Percentiles rank a stretch among this genome's conserved stretches.
These are phyloP conservation scores for Podospora pseudopauciseta DNA, from an alignment of 495 filamentous ascomycete species.

Conservation along the genomic window DNA sequence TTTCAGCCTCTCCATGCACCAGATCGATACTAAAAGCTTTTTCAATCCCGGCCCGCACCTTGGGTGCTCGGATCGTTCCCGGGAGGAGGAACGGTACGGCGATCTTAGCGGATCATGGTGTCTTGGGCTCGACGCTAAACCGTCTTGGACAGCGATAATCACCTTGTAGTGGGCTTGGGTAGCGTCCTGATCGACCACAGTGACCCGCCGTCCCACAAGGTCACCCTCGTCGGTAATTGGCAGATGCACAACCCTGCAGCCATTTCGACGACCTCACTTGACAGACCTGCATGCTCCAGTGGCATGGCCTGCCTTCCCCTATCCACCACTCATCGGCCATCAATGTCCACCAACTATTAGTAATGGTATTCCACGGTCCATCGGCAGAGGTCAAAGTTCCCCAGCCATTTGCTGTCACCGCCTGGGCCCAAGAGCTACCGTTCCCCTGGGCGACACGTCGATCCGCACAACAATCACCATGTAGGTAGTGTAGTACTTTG, in stretches of 20 bases:
- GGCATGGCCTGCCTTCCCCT: not conserved
- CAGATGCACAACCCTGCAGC: not conserved
- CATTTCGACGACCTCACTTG: not conserved
- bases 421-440: not conserved
- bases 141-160: not conserved
- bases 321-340: not conserved
- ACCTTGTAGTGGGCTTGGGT: not conserved
- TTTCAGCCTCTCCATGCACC: constrained; percentile 1
- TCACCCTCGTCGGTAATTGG: not conserved
- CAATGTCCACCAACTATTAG: not conserved
- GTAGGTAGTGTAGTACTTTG: not conserved
- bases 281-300: not conserved
- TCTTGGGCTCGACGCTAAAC: not conserved
- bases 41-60: not conserved
- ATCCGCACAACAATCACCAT: not conserved
- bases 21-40: not conserved
- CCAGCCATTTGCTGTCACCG: not conserved
- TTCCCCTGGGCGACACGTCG: not conserved
- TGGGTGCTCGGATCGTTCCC: not conserved
- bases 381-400: not conserved
- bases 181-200: not conserved
- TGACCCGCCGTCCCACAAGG: not conserved
- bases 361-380: not conserved
- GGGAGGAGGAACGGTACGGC: not conserved
- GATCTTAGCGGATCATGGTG: not conserved